A percentile compares a stretch with the other conserved stretches of the same genome.
phyloP scores from a whole-genome alignment of 306 rosid genomes.

The Cicer judaicum region DNA sequence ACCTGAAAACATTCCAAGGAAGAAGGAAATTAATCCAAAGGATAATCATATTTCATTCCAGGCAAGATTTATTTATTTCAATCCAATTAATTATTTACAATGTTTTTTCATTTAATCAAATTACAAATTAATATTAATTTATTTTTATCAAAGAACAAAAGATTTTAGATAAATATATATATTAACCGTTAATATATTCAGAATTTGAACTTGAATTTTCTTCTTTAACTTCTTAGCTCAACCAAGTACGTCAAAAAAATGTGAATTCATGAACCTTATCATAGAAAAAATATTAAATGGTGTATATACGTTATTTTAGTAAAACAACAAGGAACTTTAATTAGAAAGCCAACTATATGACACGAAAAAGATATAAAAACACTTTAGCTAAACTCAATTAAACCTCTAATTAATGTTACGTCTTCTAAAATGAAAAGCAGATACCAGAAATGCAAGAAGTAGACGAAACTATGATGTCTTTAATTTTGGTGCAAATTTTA shows the following conservation, averaged over 20 bases:
- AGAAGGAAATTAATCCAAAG: constrained; percentile 81
- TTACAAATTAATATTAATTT: not conserved
- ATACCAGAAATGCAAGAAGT: not conserved
- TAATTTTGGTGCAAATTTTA: not conserved
- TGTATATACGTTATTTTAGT: not conserved
- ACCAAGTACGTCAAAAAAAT: no score
- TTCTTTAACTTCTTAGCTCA: no score
- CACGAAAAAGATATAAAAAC: not conserved
- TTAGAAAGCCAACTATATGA: not conserved
- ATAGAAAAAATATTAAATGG: no score
- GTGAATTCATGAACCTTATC: not conserved
- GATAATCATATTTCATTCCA: constrained; percentile 93
- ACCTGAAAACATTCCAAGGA: constrained; percentile 58
- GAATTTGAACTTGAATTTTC: no score
- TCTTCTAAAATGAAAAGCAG: not conserved
- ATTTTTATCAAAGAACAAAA: not conserved
- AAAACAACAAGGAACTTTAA: not conserved
- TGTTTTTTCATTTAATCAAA: not conserved
- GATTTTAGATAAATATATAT: no score
- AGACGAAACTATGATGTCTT: not conserved
- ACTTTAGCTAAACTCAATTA: constrained; percentile 21
- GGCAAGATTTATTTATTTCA: constrained; percentile 48
- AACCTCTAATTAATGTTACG: not conserved
- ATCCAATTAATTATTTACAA: not conserved
- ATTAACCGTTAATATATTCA: no score